Percentiles rank a stretch among this genome's conserved stretches.
Evolutionary conservation across 202 grass and related monocot species (phyloP).

Genomic region (Carex sylvatica): DNA sequence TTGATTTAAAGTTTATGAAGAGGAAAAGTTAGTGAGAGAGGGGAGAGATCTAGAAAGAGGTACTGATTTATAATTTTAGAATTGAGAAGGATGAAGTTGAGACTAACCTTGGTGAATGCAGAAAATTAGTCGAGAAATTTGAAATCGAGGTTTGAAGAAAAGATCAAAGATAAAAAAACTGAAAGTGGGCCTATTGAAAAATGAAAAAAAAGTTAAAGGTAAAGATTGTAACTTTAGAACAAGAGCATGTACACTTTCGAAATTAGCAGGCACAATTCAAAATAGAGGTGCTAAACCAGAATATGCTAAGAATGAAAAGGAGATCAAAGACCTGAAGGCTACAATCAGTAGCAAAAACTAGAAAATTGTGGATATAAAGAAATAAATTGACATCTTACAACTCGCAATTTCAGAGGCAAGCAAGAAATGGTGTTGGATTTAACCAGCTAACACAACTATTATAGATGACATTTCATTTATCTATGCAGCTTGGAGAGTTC

Average conservation of each 20-base stretch:
- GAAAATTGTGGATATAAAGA: slow-evolving; percentile 42
- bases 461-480: slow-evolving; percentile 72
- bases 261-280: slow-evolving; percentile 29
- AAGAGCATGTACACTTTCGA: neutral
- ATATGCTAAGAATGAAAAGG: slow-evolving; percentile 39
- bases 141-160: slow-evolving; percentile 13
- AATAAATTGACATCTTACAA: slow-evolving; percentile 47
- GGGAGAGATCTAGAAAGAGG: slow-evolving; percentile 28
- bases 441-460: slow-evolving; percentile 56
- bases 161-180: slow-evolving; percentile 18
- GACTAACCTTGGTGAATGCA: slow-evolving; percentile 6
- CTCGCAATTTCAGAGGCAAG: slow-evolving; percentile 50
- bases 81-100: slow-evolving; percentile 15
- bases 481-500: slow-evolving; percentile 41
- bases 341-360: slow-evolving; percentile 36
- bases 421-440: slow-evolving; percentile 72
- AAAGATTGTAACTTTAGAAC: neutral
- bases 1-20: neutral
- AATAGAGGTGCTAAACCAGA: slow-evolving; percentile 43
- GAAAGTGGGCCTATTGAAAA: slow-evolving; percentile 15
- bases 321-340: slow-evolving; percentile 41
- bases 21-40: slow-evolving; percentile 9
- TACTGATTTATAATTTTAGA: slow-evolving; percentile 16
- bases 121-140: slow-evolving; percentile 17
- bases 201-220: slow-evolving; percentile 13